phyloP scores from a whole-genome alignment of 352 stramenopile genomes.

The Pythium brassicae region DNA sequence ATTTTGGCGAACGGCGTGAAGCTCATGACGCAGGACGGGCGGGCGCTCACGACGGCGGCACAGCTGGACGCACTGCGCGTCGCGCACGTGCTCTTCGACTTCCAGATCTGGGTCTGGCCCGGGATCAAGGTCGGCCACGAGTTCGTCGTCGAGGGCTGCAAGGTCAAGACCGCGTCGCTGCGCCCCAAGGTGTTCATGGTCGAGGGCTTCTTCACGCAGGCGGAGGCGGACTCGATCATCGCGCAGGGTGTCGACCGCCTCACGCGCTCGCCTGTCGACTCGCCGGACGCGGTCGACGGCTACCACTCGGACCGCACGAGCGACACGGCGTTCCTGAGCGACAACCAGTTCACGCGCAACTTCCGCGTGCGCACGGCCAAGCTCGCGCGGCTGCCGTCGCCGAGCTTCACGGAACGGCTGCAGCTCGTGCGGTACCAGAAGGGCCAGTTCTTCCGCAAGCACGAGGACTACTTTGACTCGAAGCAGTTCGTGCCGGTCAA shows the following conservation, averaged over 20 bases:
- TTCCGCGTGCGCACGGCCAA: conserved; percentile 45
- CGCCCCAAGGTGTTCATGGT: conserved; percentile 59
- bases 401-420: conserved; percentile 44
- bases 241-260: conserved; percentile 39
- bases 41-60: conserved; percentile 30
- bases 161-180: conserved; percentile 59
- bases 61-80: conserved; percentile 39
- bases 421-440: conserved; percentile 70
- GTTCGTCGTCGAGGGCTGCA: conserved; percentile 42
- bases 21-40: conserved; percentile 47
- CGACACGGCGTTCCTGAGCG: conserved; percentile 62
- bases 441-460: conserved; percentile 71
- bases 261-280: conserved; percentile 55
- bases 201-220: conserved; percentile 54
- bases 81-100: conserved; percentile 62
- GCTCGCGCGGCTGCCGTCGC: conserved; percentile 44
- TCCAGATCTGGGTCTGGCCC: conserved; percentile 76
- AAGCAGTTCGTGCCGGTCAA: conserved; percentile 57
- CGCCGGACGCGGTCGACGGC: conserved; percentile 42
- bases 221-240: conserved; percentile 57
- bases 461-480: conserved; percentile 75
- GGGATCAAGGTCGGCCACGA: conserved; percentile 62
- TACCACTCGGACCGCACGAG: conserved; percentile 64
- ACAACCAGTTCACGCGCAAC: conserved; percentile 59
- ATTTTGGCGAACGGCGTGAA: conserved; percentile 49